Conservation (phyloP, 305 asterid species). For the Solanum hybrid region DNA sequence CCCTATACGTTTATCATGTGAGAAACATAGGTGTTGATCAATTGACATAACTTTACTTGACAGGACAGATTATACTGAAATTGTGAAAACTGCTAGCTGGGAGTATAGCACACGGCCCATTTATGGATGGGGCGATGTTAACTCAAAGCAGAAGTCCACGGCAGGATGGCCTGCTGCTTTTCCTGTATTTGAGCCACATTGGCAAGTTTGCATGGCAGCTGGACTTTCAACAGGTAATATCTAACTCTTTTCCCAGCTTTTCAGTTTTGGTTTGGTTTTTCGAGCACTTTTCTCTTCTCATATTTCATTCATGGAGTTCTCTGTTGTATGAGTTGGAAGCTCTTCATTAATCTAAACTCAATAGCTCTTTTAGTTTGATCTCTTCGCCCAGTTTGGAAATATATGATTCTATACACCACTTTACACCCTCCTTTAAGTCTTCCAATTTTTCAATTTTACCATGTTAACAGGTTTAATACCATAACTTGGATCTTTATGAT, state of each 20-base stretch:
- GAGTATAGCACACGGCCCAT: constrained; percentile 80
- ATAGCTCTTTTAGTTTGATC: background rate
- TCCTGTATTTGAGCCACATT: constrained; percentile 98
- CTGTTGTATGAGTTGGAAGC: background rate
- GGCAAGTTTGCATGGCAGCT: constrained; percentile 99
- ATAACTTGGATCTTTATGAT: background rate
- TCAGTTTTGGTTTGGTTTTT: background rate
- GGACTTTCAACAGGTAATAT: constrained; percentile 88
- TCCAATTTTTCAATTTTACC: background rate
- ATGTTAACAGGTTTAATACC: background rate
- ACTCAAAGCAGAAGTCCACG: constrained; percentile 77
- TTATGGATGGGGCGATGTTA: constrained; percentile 93
- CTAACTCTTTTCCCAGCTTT: background rate
- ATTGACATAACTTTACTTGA: constrained; percentile 30
- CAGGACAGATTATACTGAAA: constrained; percentile 85
- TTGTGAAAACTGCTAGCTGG: constrained; percentile 86
- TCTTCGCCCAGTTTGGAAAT: background rate
- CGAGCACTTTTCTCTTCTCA: background rate
- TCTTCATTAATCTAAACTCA: background rate
- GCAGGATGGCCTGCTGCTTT: constrained; percentile 99
- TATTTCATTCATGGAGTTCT: background rate
- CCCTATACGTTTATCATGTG: constrained; percentile 16
- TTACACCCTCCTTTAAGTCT: background rate
- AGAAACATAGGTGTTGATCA: background rate
- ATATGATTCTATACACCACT: background rate